Base-by-base conservation (phyloP, 2,329 filamentous ascomycete genomes). In the Venturia carpophila region DNA sequence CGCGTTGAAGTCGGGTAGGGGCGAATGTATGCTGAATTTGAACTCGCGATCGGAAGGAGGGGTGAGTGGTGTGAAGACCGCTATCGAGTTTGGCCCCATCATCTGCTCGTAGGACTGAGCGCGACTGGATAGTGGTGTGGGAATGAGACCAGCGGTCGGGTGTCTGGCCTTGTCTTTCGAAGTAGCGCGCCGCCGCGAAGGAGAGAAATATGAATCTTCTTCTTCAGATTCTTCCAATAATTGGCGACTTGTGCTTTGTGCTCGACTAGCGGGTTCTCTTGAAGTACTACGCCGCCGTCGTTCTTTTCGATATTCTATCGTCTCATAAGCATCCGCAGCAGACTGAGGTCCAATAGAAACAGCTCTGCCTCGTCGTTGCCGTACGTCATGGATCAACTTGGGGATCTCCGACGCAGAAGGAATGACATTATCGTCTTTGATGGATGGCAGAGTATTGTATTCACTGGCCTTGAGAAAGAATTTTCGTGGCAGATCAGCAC, bases 261-360 rank as follows among this genome's bases (percentile, higher is more conserved):
- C 73, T 17, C 79, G n/a, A 79, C 81, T 30, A 81, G 27, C 62
- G 6, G 43, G 24, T 41, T 64, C 63, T 17, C 27, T 47, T 41
- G 47, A 58, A 9, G 52, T 34, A 34, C 63, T 77, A 70, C 84
- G 87, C 70, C 84, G 79, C 65, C 87, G 78, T 66, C 81, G 80
- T 69, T 87, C 84, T 70, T 96, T 91, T 24, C 93, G 87, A 73
- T 96, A 96, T 6, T 93, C 94, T 61, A 99, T 81, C 24, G 92
- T 91, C 78, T 99, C 94, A 77, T 97, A 96, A 30, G 92, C 94
- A 77, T 99, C 94, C 1, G 94, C 94, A 67, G 92, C 92, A 58
- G 92, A 97, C 77, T 97, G 94, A 1, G 94, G 94, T 0, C 94
- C 94, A 64, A 97, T 84, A 6, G 92, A 96, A 42, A 97, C 86